Evolutionary conservation across 2,329 filamentous ascomycete species (phyloP).

Genomic region (Coccinonectria pachysandricola): DNA sequence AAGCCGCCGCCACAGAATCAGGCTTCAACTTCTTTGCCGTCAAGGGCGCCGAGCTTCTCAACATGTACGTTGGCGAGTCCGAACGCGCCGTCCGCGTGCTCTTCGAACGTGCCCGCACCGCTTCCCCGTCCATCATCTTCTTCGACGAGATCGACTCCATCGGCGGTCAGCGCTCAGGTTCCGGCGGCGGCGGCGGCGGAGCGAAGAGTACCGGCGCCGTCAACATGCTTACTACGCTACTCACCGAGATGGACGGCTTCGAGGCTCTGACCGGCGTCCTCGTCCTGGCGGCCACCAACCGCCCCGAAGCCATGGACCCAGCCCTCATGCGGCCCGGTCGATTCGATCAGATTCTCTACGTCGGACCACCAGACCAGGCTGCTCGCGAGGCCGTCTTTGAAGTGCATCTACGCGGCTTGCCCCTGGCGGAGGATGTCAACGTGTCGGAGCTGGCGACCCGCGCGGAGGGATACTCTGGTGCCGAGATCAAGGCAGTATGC

Average conservation of each 20-base stretch:
- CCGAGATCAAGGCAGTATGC: constrained; percentile 58
- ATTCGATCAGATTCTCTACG: constrained; percentile 77
- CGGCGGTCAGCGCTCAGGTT: constrained; percentile 43
- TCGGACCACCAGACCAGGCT: constrained; percentile 64
- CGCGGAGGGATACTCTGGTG: constrained; percentile 74
- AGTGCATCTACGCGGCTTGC: constrained; percentile 53
- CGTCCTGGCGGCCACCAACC: constrained; percentile 84
- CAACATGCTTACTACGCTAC: constrained; percentile 78
- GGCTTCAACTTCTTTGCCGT: constrained; percentile 90
- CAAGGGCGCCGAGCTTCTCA: constrained; percentile 85
- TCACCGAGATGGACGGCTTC: constrained; percentile 95
- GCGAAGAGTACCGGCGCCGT: constrained; percentile 45
- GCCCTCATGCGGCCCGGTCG: constrained; percentile 78
- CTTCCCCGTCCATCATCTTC: constrained; percentile 86
- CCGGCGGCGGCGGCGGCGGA: constrained; percentile 26
- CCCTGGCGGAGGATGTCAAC: constrained; percentile 54
- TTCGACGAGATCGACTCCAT: constrained; percentile 96
- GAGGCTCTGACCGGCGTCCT: constrained; percentile 74
- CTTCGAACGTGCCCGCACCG: constrained; percentile 76
- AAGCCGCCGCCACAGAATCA: constrained; percentile 83
- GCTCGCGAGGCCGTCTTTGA: constrained; percentile 69
- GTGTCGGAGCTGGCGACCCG: constrained; percentile 48
- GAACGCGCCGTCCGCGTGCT: constrained; percentile 78
- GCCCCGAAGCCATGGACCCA: constrained; percentile 75
- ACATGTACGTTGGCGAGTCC: constrained; percentile 95